Percentiles rank a stretch among this genome's conserved stretches.
Evolutionary conservation across 148 eudicot species (phyloP).

Genomic region (Dianthus caryophyllus): DNA sequence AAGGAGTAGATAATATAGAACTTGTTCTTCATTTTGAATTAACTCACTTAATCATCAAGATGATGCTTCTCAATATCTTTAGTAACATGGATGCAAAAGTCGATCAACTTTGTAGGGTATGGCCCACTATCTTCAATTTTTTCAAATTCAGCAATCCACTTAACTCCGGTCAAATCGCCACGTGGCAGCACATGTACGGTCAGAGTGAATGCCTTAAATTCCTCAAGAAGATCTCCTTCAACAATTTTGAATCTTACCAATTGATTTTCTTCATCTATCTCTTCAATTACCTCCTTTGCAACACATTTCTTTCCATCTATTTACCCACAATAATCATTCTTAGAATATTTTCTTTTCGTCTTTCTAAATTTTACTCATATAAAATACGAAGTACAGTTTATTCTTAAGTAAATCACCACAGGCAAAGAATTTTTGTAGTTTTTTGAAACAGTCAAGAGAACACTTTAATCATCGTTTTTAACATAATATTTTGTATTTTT

Average conservation of each 20-base stretch:
- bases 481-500: too few relatives aligned
- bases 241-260: neutral
- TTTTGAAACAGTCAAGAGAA: too few relatives aligned
- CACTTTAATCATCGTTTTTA: too few relatives aligned
- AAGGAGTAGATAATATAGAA: too few relatives aligned
- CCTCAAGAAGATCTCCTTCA: slow-evolving; percentile 15
- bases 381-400: too few relatives aligned
- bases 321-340: too few relatives aligned
- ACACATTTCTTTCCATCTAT: slow-evolving; percentile 15
- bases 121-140: slow-evolving; percentile 2
- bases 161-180: slow-evolving; percentile 1
- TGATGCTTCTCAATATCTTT: slow-evolving; percentile 13
- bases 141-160: slow-evolving; percentile 14
- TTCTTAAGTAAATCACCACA: too few relatives aligned
- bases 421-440: too few relatives aligned
- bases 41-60: neutral
- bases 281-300: slow-evolving; percentile 4
- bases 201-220: neutral
- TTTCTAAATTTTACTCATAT: too few relatives aligned
- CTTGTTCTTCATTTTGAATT: too few relatives aligned
- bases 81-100: slow-evolving; percentile 12
- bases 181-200: neutral
- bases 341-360: too few relatives aligned
- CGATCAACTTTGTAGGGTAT: slow-evolving; percentile 6
- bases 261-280: slow-evolving; percentile 11